Percentiles rank a stretch among this genome's conserved stretches.
Evolutionary conservation across 257 asterid species (phyloP).

Genomic region (Hygrophila difformis): DNA sequence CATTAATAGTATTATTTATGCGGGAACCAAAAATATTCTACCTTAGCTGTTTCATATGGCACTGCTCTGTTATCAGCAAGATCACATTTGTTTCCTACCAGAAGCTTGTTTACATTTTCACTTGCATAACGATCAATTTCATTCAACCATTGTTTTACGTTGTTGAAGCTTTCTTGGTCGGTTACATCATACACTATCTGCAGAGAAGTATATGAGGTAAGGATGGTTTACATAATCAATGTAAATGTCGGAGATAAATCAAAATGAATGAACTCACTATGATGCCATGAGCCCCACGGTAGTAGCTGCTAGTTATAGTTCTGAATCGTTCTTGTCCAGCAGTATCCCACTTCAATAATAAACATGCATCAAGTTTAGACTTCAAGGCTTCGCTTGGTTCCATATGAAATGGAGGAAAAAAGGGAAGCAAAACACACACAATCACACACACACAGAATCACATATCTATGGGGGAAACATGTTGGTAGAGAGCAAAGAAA

Average conservation of each 20-base stretch:
- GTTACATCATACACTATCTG: conserved; percentile 88
- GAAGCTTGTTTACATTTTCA: conserved; percentile 78
- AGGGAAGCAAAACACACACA: too few relatives aligned
- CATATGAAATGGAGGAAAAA: too few relatives aligned
- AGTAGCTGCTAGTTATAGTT: conserved; percentile 90
- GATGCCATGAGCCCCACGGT: conserved; percentile 97
- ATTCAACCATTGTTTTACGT: conserved; percentile 86
- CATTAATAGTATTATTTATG: neutral
- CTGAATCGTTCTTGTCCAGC: conserved; percentile 97
- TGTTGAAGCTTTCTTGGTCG: conserved; percentile 80
- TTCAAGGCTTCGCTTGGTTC: too few relatives aligned
- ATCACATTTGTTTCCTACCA: conserved; percentile 85
- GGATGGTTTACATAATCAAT: conserved; percentile 6
- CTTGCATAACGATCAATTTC: conserved; percentile 91
- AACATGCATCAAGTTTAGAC: too few relatives aligned
- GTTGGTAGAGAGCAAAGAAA: too few relatives aligned
- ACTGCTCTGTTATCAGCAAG: conserved; percentile 77
- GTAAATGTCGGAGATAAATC: conserved; percentile 7
- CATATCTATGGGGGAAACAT: too few relatives aligned
- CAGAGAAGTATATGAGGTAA: conserved; percentile 16
- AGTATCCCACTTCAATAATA: conserved; percentile 90
- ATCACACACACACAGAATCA: too few relatives aligned
- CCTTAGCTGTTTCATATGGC: conserved; percentile 78
- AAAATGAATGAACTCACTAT: conserved; percentile 44
- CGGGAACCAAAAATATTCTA: conserved; percentile 16